Evolutionary conservation across 2,329 filamentous ascomycete species (phyloP).

Genomic region (Phialophora expanda): DNA sequence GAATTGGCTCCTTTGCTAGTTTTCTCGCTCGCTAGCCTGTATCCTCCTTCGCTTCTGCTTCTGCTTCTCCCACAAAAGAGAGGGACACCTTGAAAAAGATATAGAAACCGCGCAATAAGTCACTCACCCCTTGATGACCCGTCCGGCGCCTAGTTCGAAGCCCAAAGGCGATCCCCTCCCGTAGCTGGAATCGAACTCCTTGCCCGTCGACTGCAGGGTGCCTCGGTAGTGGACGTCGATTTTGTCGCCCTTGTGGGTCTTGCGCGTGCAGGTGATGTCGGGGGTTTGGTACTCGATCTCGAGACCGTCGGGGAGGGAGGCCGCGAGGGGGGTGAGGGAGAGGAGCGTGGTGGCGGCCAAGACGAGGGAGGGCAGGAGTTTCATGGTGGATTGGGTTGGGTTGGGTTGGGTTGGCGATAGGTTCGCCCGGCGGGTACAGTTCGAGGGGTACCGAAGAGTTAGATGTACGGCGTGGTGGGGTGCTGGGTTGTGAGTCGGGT

Average conservation of each 20-base stretch:
- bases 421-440: too few relatives aligned
- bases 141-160: constrained; percentile 78
- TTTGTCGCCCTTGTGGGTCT: constrained; percentile 75
- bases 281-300: constrained; percentile 76
- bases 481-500: background rate
- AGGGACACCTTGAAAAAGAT: background rate
- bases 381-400: constrained; percentile 28
- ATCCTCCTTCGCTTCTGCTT: background rate
- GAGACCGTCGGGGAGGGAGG: constrained; percentile 63
- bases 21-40: background rate
- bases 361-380: constrained; percentile 39
- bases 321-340: constrained; percentile 46
- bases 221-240: constrained; percentile 89
- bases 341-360: constrained; percentile 42
- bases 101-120: background rate
- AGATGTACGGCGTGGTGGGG: background rate
- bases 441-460: too few relatives aligned
- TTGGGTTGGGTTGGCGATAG: background rate
- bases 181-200: constrained; percentile 84
- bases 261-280: constrained; percentile 75
- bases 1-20: background rate
- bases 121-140: constrained; percentile 85
- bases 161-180: constrained; percentile 74
- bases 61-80: background rate
- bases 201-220: constrained; percentile 73